A percentile compares a stretch with the other conserved stretches of the same genome.
These are phyloP conservation scores for Pseudocercospora musae DNA, from an alignment of 2,329 filamentous ascomycete genomes.

Conservation along the genomic window DNA sequence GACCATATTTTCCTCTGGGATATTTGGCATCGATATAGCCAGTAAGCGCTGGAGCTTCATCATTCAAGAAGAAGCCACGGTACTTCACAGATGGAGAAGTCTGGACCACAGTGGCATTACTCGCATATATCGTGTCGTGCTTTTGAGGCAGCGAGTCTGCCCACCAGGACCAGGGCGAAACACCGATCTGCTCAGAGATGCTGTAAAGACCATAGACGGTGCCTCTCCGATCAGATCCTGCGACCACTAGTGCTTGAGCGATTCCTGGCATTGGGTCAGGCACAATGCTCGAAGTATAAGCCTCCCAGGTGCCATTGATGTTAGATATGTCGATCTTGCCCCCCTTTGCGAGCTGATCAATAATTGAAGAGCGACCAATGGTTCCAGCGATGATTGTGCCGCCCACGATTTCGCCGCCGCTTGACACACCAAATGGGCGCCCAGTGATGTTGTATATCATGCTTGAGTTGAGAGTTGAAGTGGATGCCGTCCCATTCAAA, in stretches of 20 bases:
- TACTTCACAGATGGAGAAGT: neutral
- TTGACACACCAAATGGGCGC: neutral
- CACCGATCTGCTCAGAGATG: neutral
- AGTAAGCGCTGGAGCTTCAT: neutral
- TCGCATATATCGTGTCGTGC: neutral
- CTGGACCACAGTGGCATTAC: neutral
- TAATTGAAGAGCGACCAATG: neutral
- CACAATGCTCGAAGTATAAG: neutral
- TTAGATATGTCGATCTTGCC: neutral
- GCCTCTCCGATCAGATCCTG: neutral
- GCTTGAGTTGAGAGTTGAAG: neutral
- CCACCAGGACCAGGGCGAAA: neutral
- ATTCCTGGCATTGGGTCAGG: neutral
- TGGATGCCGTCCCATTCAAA: neutral
- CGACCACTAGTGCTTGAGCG: neutral
- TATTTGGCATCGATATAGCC: slow-evolving; percentile 61
- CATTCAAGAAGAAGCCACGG: neutral
- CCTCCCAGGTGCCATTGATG: neutral
- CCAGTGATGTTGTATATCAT: neutral
- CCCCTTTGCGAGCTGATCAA: neutral
- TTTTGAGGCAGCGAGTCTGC: neutral
- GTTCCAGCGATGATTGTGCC: neutral
- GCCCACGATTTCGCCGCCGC: neutral
- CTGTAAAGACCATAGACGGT: neutral
- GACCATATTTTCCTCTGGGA: slow-evolving; percentile 31